These are phyloP conservation scores for Colletotrichum cordylinicola DNA, from an alignment of 2,329 filamentous ascomycete species.

Conservation along the genomic window DNA sequence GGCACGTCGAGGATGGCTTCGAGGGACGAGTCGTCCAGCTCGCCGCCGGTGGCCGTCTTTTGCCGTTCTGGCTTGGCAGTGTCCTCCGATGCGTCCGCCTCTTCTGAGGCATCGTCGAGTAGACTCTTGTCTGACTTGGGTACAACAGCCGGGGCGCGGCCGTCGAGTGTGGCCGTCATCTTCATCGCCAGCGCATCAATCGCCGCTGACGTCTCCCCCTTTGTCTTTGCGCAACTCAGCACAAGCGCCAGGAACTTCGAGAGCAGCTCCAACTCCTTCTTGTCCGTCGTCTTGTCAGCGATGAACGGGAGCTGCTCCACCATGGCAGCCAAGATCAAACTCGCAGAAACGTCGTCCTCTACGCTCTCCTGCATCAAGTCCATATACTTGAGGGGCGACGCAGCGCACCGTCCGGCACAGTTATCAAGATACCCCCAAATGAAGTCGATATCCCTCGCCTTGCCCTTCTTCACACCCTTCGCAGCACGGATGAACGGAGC, in stretches of 20 bases:
- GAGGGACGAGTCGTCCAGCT: slow-evolving; percentile 48
- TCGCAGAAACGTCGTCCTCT: slow-evolving; percentile 45
- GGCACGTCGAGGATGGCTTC: slow-evolving; percentile 57
- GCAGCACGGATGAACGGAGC: slow-evolving; percentile 50
- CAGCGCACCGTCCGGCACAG: slow-evolving; percentile 76
- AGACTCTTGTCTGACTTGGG: not conserved
- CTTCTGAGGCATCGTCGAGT: not conserved
- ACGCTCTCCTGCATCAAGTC: slow-evolving; percentile 66
- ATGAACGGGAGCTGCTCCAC: slow-evolving; percentile 79
- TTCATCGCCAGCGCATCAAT: slow-evolving; percentile 34
- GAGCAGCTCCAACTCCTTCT: slow-evolving; percentile 49
- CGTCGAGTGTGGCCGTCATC: slow-evolving; percentile 24
- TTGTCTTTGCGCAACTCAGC: slow-evolving; percentile 58
- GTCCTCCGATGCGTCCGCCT: not conserved
- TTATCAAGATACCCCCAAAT: slow-evolving; percentile 82
- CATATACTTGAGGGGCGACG: slow-evolving; percentile 82
- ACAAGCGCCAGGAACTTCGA: slow-evolving; percentile 64
- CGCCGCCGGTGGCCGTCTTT: not conserved
- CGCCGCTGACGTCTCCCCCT: slow-evolving; percentile 46
- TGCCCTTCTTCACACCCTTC: slow-evolving; percentile 30
- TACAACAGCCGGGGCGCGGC: not conserved
- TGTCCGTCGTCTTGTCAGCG: slow-evolving; percentile 55
- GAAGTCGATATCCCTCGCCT: slow-evolving; percentile 36
- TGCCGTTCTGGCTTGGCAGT: not conserved
- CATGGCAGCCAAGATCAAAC: slow-evolving; percentile 72